Evolutionary conservation across 352 stramenopile species (phyloP).

Genomic region (Phytophthora pistaciae): DNA sequence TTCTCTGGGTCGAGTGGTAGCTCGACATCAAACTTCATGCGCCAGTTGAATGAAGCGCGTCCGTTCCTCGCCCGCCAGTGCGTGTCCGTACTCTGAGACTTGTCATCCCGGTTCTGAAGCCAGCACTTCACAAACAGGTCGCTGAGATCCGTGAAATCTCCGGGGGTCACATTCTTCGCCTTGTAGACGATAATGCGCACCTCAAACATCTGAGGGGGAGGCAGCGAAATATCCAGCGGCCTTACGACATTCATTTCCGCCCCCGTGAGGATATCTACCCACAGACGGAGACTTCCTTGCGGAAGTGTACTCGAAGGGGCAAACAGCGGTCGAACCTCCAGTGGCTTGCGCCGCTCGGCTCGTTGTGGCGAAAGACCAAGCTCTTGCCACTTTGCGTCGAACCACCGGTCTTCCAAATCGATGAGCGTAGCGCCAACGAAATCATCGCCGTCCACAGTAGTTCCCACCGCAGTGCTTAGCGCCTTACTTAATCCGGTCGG

Average conservation of each 20-base stretch:
- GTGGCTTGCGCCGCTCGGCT: slow-evolving; percentile 57
- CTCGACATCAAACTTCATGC: slow-evolving; percentile 92
- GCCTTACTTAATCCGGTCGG: slow-evolving; percentile 63
- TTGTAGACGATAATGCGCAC: slow-evolving; percentile 95
- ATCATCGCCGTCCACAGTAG: slow-evolving; percentile 77
- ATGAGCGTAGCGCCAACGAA: slow-evolving; percentile 94
- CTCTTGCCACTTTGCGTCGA: slow-evolving; percentile 87
- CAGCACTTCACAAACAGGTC: slow-evolving; percentile 93
- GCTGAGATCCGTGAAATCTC: slow-evolving; percentile 87
- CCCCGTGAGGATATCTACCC: slow-evolving; percentile 91
- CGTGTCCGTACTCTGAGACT: slow-evolving; percentile 87
- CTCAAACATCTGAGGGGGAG: slow-evolving; percentile 81
- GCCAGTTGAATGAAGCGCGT: slow-evolving; percentile 93
- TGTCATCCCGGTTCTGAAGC: slow-evolving; percentile 83
- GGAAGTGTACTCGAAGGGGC: slow-evolving; percentile 76
- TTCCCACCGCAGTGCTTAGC: slow-evolving; percentile 52
- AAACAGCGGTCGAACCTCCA: slow-evolving; percentile 73
- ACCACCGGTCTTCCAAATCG: slow-evolving; percentile 95
- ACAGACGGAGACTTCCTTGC: slow-evolving; percentile 81
- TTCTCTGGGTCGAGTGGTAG: slow-evolving; percentile 78
- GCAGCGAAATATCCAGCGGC: slow-evolving; percentile 85
- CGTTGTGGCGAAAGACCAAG: slow-evolving; percentile 51
- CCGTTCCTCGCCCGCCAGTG: slow-evolving; percentile 92
- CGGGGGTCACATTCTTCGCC: slow-evolving; percentile 86
- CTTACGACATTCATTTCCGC: slow-evolving; percentile 74